Percentiles rank a stretch among this genome's conserved stretches.
These are phyloP conservation scores for Neoarthrinium moseri DNA, from an alignment of 2,329 filamentous ascomycete genomes.

Conservation along the genomic window DNA sequence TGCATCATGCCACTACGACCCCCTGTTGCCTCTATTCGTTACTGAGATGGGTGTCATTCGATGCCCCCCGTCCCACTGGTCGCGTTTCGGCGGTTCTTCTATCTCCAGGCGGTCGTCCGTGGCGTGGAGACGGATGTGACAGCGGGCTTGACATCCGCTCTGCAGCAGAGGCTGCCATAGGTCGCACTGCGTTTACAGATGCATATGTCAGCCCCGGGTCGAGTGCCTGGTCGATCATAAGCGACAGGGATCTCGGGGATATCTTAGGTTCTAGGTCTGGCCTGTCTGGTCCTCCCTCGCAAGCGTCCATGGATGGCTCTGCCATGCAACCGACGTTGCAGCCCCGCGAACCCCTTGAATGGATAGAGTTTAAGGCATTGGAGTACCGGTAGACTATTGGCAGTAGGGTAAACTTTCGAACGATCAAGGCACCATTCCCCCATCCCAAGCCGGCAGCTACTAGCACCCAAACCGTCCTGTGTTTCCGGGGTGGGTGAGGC, in stretches of 20 bases:
- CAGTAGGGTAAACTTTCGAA: slow-evolving; percentile 9
- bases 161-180: neutral
- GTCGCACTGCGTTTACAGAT: too few relatives aligned
- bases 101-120: neutral
- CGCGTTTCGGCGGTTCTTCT: slow-evolving; percentile 2
- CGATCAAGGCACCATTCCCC: neutral
- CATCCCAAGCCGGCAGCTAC: slow-evolving; percentile 8
- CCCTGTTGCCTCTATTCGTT: too few relatives aligned
- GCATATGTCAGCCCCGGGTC: too few relatives aligned
- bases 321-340: neutral
- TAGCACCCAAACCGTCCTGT: slow-evolving; percentile 3
- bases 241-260: slow-evolving; percentile 2
- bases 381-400: slow-evolving; percentile 1
- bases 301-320: neutral
- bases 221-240: neutral
- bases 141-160: slow-evolving; percentile 1
- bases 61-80: slow-evolving; percentile 8
- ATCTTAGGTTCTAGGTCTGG: neutral
- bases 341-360: neutral
- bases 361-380: slow-evolving; percentile 1
- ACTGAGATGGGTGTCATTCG: too few relatives aligned
- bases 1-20: too few relatives aligned
- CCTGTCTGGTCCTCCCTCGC: neutral
- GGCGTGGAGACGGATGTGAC: slow-evolving; percentile 2
- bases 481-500: slow-evolving; percentile 3